A percentile compares a stretch with the other conserved stretches of the same genome.
These are phyloP conservation scores for Polyporus tsugae DNA, from an alignment of 1,284 basidiomycete genomes.

Conservation along the genomic window DNA sequence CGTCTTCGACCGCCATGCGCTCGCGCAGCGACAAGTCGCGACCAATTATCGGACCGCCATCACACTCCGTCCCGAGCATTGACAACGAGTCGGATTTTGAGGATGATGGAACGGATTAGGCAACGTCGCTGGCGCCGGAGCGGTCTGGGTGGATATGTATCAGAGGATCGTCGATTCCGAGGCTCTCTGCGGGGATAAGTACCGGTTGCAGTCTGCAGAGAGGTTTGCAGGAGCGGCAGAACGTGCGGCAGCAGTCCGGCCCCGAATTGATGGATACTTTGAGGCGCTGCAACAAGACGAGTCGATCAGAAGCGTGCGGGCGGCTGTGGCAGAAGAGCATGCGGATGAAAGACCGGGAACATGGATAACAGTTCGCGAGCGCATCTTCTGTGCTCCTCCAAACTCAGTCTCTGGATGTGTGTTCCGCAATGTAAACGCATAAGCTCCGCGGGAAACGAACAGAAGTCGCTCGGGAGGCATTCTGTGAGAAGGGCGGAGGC, in stretches of 20 bases:
- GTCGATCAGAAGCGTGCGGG: conserved; percentile 17
- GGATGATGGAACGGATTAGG: conserved; percentile 29
- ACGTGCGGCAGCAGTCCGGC: conserved; percentile 12
- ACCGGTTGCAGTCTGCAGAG: conserved; percentile 16
- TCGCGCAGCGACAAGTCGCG: conserved; percentile 5
- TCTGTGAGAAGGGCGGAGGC: conserved; percentile 19
- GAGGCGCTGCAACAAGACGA: conserved; percentile 11
- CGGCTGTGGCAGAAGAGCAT: conserved; percentile 7
- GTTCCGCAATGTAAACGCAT: conserved; percentile 5
- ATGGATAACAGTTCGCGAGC: conserved; percentile 6
- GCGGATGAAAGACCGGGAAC: neutral
- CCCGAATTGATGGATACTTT: conserved; percentile 28
- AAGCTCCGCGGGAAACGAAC: neutral
- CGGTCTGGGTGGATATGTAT: conserved; percentile 9
- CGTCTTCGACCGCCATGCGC: conserved; percentile 14
- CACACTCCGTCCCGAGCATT: neutral
- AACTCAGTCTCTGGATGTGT: neutral
- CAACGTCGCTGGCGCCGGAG: conserved; percentile 11
- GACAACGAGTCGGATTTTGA: conserved; percentile 16
- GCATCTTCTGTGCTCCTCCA: conserved; percentile 2
- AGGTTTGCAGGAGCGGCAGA: neutral
- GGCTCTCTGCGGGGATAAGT: conserved; percentile 18
- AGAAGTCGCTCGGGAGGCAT: conserved; percentile 3
- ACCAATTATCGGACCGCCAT: neutral
- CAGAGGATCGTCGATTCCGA: conserved; percentile 25